phyloP scores from a whole-genome alignment of 179 eudicot species.

The Amaranthus tricolor region DNA sequence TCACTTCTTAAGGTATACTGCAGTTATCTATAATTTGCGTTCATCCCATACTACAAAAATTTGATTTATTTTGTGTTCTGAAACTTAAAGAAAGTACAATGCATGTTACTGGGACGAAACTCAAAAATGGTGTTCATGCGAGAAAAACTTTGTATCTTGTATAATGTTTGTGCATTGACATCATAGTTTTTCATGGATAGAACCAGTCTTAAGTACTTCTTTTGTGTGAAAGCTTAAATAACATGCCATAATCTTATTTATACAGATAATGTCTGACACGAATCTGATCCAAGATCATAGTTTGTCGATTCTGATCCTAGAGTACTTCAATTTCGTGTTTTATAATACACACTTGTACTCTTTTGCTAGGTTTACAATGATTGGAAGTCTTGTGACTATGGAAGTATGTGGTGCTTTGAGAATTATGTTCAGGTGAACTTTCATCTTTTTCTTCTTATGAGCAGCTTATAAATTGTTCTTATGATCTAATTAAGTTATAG shows the following conservation, averaged over 20 bases:
- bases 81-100: not conserved
- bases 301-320: not conserved
- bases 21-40: too few species aligned
- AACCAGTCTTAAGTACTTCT: not conserved
- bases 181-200: not conserved
- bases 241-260: not conserved
- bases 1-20: slow-evolving; percentile 44
- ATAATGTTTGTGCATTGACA: not conserved
- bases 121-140: not conserved
- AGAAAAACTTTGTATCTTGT: not conserved
- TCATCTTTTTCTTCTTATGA: slow-evolving; percentile 10
- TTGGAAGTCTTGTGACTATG: slow-evolving; percentile 57
- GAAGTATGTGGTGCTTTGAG: slow-evolving; percentile 55
- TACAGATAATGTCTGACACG: not conserved
- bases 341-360: slow-evolving; percentile 10
- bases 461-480: not conserved
- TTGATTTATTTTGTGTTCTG: not conserved
- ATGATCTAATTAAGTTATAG: not conserved
- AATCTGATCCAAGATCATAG: not conserved
- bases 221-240: not conserved
- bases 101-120: not conserved
- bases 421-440: slow-evolving; percentile 50
- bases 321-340: not conserved
- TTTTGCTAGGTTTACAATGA: slow-evolving; percentile 53
- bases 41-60: too few species aligned